Conservation (phyloP, 257 asterid species). For the Solanum appendiculatum region DNA sequence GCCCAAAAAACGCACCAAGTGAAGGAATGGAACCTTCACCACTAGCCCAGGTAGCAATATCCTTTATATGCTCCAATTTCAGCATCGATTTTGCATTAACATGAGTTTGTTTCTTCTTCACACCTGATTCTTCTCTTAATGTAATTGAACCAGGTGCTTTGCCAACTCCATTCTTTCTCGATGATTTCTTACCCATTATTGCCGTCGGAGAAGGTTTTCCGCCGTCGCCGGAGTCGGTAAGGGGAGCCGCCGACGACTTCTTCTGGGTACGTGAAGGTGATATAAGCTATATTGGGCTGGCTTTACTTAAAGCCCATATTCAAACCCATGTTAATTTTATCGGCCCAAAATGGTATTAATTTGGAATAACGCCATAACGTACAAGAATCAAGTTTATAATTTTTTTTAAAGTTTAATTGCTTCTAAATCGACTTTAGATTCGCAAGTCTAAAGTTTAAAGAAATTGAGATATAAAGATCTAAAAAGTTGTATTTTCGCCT, state of each 20-base stretch:
- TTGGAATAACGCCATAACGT: too few relatives aligned
- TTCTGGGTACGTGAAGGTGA: not conserved
- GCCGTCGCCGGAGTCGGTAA: not conserved
- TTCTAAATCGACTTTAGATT: too few relatives aligned
- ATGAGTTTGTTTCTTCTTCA: constrained; percentile 37
- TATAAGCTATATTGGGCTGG: not conserved
- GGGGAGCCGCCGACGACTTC: not conserved
- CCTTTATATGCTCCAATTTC: constrained; percentile 53
- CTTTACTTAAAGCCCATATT: not conserved
- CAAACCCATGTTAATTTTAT: not conserved
- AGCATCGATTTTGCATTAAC: constrained; percentile 49
- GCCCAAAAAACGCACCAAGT: constrained; percentile 57
- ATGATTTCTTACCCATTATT: constrained; percentile 13
- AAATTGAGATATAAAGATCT: too few relatives aligned
- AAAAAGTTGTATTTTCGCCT: too few relatives aligned
- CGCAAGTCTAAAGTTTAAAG: too few relatives aligned
- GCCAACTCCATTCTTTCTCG: not conserved
- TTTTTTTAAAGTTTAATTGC: too few relatives aligned
- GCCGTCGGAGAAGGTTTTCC: not conserved
- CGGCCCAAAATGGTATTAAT: not conserved
- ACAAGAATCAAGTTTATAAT: too few relatives aligned
- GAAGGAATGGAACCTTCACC: constrained; percentile 36
- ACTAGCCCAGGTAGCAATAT: constrained; percentile 51
- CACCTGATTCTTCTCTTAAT: constrained; percentile 36
- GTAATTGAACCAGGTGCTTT: constrained; percentile 22